These are phyloP conservation scores for Plasmodium vivax DNA, from an alignment of 169 alveolate genomes.

Conservation along the genomic window DNA sequence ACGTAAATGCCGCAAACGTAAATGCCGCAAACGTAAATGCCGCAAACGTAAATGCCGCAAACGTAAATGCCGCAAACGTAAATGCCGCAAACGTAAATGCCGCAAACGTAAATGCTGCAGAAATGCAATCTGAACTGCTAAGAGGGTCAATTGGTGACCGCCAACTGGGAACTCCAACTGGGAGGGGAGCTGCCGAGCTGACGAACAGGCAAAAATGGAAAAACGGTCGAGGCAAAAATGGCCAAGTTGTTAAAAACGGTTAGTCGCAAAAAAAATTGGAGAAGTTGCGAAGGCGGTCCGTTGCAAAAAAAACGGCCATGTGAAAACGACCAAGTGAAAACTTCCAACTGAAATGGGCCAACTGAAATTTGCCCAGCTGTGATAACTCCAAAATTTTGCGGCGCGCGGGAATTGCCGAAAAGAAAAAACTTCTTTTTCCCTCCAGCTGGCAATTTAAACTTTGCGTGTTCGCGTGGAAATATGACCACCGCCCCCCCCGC, in stretches of 20 bases:
- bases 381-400: not conserved
- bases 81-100: no score
- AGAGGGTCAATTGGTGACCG: not conserved
- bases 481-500: not conserved
- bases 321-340: not conserved
- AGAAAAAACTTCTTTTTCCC: not conserved
- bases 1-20: no score
- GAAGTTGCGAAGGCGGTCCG: no score
- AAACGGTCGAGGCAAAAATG: not conserved
- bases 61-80: no score
- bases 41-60: no score
- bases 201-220: not conserved
- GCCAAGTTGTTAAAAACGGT: not conserved
- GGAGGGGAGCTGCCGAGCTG: no score
- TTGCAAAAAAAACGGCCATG: no score
- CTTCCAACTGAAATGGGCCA: not conserved
- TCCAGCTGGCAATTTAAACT: not conserved
- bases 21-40: no score
- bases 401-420: not conserved
- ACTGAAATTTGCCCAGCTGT: no score
- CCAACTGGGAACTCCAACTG: not conserved
- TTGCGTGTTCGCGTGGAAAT: not conserved
- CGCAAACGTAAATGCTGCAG: not conserved
- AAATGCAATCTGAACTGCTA: not conserved
- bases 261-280: not conserved